phyloP scores from a whole-genome alignment of 306 rosid genomes.

The Begonia fuchsioides region DNA sequence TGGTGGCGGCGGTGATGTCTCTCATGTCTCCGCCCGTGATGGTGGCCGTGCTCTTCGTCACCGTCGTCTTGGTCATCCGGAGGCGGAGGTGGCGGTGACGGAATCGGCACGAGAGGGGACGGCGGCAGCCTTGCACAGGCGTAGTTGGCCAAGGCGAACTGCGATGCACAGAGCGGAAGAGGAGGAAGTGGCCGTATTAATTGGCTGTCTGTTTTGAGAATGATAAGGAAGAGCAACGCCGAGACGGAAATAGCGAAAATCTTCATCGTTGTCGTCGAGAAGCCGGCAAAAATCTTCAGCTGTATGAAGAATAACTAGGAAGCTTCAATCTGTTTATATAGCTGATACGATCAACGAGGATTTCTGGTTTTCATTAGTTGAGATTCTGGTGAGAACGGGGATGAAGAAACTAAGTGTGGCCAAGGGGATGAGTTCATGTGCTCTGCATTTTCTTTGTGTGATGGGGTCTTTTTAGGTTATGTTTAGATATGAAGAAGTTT shows the following conservation, averaged over 20 bases:
- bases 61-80: not conserved
- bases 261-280: slow-evolving; percentile 1
- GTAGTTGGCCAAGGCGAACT: slow-evolving; percentile 6
- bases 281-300: slow-evolving; percentile 6
- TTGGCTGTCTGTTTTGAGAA: slow-evolving; percentile 2
- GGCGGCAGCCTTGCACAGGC: slow-evolving; percentile 9
- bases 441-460: slow-evolving; percentile 32
- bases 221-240: not conserved
- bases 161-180: slow-evolving; percentile 12
- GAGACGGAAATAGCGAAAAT: not conserved
- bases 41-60: not conserved
- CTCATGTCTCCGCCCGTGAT: slow-evolving; percentile 1
- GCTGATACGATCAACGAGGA: no score
- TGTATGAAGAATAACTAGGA: slow-evolving; percentile 4
- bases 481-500: slow-evolving; percentile 2
- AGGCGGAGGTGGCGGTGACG: not conserved
- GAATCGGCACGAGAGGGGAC: slow-evolving; percentile 1
- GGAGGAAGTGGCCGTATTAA: slow-evolving; percentile 2
- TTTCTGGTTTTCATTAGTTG: slow-evolving; percentile 11
- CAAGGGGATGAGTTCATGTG: slow-evolving; percentile 29
- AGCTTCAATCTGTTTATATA: slow-evolving; percentile 23
- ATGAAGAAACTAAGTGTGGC: slow-evolving; percentile 10
- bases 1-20: slow-evolving; percentile 14
- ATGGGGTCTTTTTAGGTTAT: slow-evolving; percentile 40
- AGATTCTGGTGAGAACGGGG: slow-evolving; percentile 8